Conservation (phyloP, 1,284 basidiomycete species). For the Trametes polyzona region DNA sequence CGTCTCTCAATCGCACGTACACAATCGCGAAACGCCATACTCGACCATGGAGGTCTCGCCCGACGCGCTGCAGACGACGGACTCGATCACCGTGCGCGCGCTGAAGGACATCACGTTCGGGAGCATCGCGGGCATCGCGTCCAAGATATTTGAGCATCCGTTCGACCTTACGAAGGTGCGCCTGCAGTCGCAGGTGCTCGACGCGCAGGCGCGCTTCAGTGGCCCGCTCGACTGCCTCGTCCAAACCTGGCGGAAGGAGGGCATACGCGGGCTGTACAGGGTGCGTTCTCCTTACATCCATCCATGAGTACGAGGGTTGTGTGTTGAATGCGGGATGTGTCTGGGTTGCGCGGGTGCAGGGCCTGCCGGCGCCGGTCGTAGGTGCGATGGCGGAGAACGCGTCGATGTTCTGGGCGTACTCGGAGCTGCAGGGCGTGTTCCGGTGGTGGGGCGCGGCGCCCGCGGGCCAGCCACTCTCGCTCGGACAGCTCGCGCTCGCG, state of each 20-base stretch:
- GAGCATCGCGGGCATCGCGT: slow-evolving; percentile 76
- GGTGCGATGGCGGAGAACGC: slow-evolving; percentile 95
- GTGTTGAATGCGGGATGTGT: slow-evolving; percentile 11
- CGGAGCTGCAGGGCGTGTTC: slow-evolving; percentile 78
- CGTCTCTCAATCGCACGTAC: neutral
- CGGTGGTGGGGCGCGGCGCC: slow-evolving; percentile 42
- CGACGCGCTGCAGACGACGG: slow-evolving; percentile 30
- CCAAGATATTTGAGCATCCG: slow-evolving; percentile 86
- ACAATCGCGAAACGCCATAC: neutral
- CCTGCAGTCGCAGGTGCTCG: slow-evolving; percentile 82
- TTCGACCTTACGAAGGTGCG: slow-evolving; percentile 88
- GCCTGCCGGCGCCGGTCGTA: slow-evolving; percentile 85
- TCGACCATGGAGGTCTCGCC: slow-evolving; percentile 35
- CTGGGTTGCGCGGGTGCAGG: slow-evolving; percentile 56
- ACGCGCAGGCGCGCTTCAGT: slow-evolving; percentile 68
- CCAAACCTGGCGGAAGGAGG: slow-evolving; percentile 80
- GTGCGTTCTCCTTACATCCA: slow-evolving; percentile 47
- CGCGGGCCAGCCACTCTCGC: slow-evolving; percentile 47
- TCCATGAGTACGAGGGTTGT: neutral
- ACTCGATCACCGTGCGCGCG: slow-evolving; percentile 42
- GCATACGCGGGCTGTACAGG: slow-evolving; percentile 78
- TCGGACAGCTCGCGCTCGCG: slow-evolving; percentile 73
- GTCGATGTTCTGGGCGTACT: slow-evolving; percentile 85
- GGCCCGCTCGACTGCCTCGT: slow-evolving; percentile 83
- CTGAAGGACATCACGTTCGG: slow-evolving; percentile 63